Evolutionary conservation across 306 rosid genomes (phyloP), one percentile per base, ranked within the genome.

Genomic region (Betula pendula): DNA sequence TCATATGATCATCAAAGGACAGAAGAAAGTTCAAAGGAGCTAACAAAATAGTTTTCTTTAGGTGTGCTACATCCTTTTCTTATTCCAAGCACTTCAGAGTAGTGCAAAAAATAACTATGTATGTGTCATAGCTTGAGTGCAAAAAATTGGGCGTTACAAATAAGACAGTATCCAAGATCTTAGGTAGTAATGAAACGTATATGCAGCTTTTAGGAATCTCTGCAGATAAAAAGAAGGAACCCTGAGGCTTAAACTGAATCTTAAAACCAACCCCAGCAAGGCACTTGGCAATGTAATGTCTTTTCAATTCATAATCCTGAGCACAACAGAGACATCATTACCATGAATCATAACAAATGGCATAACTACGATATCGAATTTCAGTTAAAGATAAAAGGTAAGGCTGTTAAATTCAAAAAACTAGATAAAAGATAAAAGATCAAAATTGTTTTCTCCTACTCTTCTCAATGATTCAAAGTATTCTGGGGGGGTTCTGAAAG

Each of bases 281-380:
- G 84, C 87, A 66, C 75, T 87, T 85, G 75, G 83, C 66, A 14
- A 88, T 80, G 82, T 78, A 89, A 74, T 6, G 93, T 80, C 94
- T 75, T 80, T 89, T 94, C 16, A 88, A 84, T 81, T 86, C 88
- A 86, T 91, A 90, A 81, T 89, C 96, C 98, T 91, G 87, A 56
- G 73, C 16, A 72, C 65, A 47, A n/a, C 27, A 74, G 52, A 81
- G 35, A 83, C 48, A 43, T 33, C 38, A 38, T 74, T 33, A 73
- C 29, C 1, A 35, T 62, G 60, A 31, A 65, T 62, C 52, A 38
- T 38, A 5, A 38, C 7, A 38, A 38, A 35, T 35, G 40, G 40
- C 40, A 35, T 35, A 35, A 6, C 5, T 35, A 35, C 0, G 40
- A 35, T 35, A 35, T 35, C 0, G 5, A 0, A 35, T 35, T 35